Conservation (phyloP, 768 basidiomycete genomes). For the Steccherinum ochraceum region DNA sequence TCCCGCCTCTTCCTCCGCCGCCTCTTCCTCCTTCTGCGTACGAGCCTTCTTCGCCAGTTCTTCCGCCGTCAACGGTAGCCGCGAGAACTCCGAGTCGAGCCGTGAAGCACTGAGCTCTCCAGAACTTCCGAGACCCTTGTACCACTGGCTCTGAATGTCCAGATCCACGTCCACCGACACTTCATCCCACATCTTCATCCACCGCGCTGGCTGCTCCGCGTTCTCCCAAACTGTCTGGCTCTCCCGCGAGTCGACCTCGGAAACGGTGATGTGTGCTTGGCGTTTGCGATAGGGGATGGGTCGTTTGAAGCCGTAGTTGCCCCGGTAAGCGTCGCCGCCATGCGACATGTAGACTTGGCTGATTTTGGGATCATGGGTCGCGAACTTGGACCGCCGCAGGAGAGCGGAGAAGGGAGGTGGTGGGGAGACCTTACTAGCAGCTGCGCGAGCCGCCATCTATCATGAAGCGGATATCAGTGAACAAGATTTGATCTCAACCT, state of each 20-base stretch:
- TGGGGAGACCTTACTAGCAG: slow-evolving; percentile 24
- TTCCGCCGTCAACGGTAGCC: slow-evolving; percentile 3
- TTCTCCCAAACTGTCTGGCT: slow-evolving; percentile 76
- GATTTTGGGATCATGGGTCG: slow-evolving; percentile 70
- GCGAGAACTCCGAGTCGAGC: slow-evolving; percentile 41
- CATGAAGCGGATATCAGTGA: no score
- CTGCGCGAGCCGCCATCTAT: neutral
- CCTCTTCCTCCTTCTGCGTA: neutral
- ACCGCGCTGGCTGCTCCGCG: slow-evolving; percentile 59
- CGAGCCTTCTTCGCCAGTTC: neutral
- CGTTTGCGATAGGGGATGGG: slow-evolving; percentile 64
- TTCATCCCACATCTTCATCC: slow-evolving; percentile 63
- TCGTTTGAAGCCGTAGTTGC: slow-evolving; percentile 84
- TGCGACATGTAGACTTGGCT: slow-evolving; percentile 72
- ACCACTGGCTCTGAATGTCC: slow-evolving; percentile 29
- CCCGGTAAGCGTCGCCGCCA: slow-evolving; percentile 64
- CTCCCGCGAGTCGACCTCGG: slow-evolving; percentile 62
- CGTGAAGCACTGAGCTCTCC: slow-evolving; percentile 24
- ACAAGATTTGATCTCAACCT: no score
- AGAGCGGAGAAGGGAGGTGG: slow-evolving; percentile 71
- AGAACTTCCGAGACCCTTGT: slow-evolving; percentile 29
- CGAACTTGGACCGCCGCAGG: slow-evolving; percentile 77
- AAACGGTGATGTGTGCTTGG: slow-evolving; percentile 59
- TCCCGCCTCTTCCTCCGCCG: slow-evolving; percentile 3
- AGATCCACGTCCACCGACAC: slow-evolving; percentile 37